Conservation (phyloP, 2,329 filamentous ascomycete genomes). For the Ceratocystis papillata region DNA sequence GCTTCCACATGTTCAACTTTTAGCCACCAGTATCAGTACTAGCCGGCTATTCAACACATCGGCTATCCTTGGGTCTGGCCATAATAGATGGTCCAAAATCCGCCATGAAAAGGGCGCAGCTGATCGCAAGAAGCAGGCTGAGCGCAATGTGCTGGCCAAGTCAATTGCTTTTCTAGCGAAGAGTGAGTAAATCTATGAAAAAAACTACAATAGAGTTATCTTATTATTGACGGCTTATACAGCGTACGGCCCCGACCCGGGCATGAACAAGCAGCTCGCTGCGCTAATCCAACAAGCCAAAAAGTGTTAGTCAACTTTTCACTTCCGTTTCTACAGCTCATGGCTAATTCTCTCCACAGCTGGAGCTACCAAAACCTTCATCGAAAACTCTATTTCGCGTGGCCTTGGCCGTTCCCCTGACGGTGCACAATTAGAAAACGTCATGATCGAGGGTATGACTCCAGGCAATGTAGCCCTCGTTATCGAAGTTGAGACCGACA, state of each 20-base stretch:
- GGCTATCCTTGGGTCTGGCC: conserved; percentile 50
- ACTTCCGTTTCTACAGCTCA: conserved; percentile 12
- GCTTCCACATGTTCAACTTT: not conserved
- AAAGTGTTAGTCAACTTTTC: conserved; percentile 43
- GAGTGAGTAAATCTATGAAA: conserved; percentile 37
- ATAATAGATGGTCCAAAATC: conserved; percentile 94
- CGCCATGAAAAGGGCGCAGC: conserved; percentile 85
- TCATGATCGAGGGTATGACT: conserved; percentile 71
- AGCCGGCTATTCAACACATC: conserved; percentile 16
- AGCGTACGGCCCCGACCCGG: conserved; percentile 34
- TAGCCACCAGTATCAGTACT: not conserved
- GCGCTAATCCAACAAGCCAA: conserved; percentile 65
- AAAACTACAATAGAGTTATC: too few species aligned
- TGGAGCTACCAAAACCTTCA: conserved; percentile 70
- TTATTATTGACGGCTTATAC: not conserved
- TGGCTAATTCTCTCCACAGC: conserved; percentile 34
- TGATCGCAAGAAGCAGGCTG: conserved; percentile 66
- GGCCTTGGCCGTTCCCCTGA: conserved; percentile 72
- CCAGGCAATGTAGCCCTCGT: conserved; percentile 67
- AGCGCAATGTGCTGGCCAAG: conserved; percentile 57
- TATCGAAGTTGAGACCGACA: conserved; percentile 78
- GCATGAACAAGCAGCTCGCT: conserved; percentile 64
- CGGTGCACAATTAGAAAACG: conserved; percentile 63
- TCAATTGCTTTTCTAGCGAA: conserved; percentile 66
- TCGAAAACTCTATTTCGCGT: conserved; percentile 76